Evolutionary conservation across 2,329 filamentous ascomycete genomes (phyloP), one percentile per base, ranked within the genome.

Genomic region (Fusarium sp.): DNA sequence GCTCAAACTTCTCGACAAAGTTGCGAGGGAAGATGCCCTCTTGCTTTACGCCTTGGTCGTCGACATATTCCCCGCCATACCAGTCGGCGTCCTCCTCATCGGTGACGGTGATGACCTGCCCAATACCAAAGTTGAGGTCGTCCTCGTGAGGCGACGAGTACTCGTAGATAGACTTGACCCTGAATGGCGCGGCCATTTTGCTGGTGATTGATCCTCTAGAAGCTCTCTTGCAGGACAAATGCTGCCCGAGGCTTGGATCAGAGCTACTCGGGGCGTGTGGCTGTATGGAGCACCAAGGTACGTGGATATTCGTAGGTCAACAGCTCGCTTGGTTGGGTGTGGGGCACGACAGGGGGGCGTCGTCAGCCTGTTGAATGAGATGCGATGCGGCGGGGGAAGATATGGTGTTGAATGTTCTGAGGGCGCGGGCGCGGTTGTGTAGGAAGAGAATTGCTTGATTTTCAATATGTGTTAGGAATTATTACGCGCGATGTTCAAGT

Each of bases 1-100:
- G 96, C 79, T 98, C 95, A 81, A 94, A 97, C 82, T 91, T 94
- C 81, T 99, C 96, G 76, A 99, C 96, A 78, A 99, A 99, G 82
- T 98, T 99, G 78, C 92, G 91, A 52, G 94, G 95, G 80, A 98
- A 98, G 74, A 98, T 92, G 72, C 95, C 95, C 77, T 95, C 90
- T 78, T 90, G 88, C 80, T 91, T 94, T 68, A 80, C 82, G 58
- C 96, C 96, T 53, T 85, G 81, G 63, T 90, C 88, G 80, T 97
- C 93, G 69, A 90, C 83, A 79, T 97, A 98, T 80, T 96, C 92
- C 72, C 96, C 95, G 68, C 88, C 89, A 78, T 96, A 97, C 96
- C 95, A 98, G 79, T 98, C 97, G 69, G 87, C 90, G 78, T 97
- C 96, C 78, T 98, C 96, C 80, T 93, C 90, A 63, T 95, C 95